Evolutionary conservation across 192 early-diverging fungal genomes (phyloP), one percentile per base, ranked within the genome.

Genomic region (Gigaspora rosea): DNA sequence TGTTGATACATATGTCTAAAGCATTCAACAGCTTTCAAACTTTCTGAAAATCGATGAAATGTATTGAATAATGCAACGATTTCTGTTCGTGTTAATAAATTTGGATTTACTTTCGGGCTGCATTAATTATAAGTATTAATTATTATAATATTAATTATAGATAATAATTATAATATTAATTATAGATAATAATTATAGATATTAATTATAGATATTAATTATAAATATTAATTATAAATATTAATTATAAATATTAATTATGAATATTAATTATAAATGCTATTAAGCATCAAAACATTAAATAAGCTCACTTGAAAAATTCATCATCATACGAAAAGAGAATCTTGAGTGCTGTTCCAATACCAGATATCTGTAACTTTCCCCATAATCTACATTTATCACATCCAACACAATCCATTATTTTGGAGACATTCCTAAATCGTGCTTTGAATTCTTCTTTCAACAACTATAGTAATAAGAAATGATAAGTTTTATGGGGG

Each of bases 361-460:
- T 83, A 8, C 98, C 97, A 76, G 92, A 62, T 61, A 59, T 92
- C 86, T 99, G 98, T 9, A 97, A 78, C 80, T 99, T 99, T 33
- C 98, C 98, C 98, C 98, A 99, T 47, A 99, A 84, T 54, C 95
- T 82, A 78, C 98, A 99, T 84, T 99, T 99, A 84, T 99, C 96
- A 80, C 98, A 99, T 1, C 92, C 95, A 32, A 98, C 96, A 81
- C 98, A 99, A 85, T 99, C 98, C 97, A 99, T 98, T 81, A 99
- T 97, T 27, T 90, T 82, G 13, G 97, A 94, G 20, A 99, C 92
- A 79, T 99, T 99, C 71, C 98, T 89, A 86, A 99, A 99, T 77
- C 91, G 90, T 35, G 91, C 86, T 80, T 95, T 90, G 82, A 98
- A 95, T 85, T 98, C 94, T 22, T 88, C 79, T 82, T 95, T 95